Base-by-base conservation (phyloP, 75 land plant genomes). In the Larix kaempferi region DNA sequence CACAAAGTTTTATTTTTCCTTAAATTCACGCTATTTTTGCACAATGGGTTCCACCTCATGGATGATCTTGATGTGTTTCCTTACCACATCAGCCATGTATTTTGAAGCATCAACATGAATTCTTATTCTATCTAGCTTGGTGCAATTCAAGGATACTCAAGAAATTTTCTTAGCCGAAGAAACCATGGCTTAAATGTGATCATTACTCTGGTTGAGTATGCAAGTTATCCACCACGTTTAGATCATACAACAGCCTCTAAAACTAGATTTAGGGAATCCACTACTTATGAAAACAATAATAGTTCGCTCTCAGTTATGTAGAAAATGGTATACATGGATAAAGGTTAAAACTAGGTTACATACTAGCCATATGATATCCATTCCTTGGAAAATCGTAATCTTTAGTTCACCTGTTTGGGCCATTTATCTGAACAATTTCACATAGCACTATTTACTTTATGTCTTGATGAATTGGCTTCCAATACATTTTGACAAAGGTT, bases 21-120 rank as follows among this genome's bases (percentile, higher is more conserved):
- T 94, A 90, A 26, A 91, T 94, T 41, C 96, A 94, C 71, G 86
- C 92, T 12, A 89, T 94, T 76, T 77, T 94, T 29, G 96, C 96
- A 35, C 96, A 94, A 77, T 94, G 96, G 96, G 96, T 94, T 29
- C 96, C 96, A 14, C 92, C 96, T 1, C 94, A 94, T 78, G 95
- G 92, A 79, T 64, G 96, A 44, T 94, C 96, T 6, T 79, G 96
- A n/a, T 92, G 94, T 54, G 96, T 94, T 8, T 94, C 96, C 4
- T 94, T 41, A 94, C 96, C 67, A 94, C 89, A 6, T 94, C 96
- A 3, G 96, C 94, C 16, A 94, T 94, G 96, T 94, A 94, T 77
- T 83, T 94, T 54, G 96, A n/a, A 49, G 96, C 96, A 56, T 94
- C 96, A 17, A 79, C 79, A 26, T 94, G 96, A 59, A 94, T 90